These are phyloP conservation scores for Aspergillus chevalieri DNA, from an alignment of 2,329 filamentous ascomycete species.

Conservation along the genomic window DNA sequence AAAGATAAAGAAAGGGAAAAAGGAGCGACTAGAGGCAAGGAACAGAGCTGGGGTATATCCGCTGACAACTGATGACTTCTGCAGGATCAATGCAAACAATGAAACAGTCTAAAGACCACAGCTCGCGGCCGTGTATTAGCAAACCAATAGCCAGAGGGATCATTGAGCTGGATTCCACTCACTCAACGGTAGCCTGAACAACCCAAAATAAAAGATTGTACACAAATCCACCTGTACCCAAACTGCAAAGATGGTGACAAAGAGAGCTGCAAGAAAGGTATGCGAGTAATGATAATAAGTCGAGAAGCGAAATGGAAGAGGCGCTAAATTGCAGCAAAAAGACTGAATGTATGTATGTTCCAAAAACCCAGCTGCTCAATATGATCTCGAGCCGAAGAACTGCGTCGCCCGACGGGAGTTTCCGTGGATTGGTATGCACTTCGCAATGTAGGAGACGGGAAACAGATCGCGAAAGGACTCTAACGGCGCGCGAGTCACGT, in stretches of 20 bases:
- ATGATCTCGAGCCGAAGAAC: background rate
- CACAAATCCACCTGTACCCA: background rate
- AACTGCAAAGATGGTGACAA: background rate
- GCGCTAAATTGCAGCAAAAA: background rate
- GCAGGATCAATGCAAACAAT: slow-evolving; percentile 21
- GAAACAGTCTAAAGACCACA: slow-evolving; percentile 7
- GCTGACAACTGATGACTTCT: slow-evolving; percentile 12
- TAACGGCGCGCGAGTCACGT: background rate
- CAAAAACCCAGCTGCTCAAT: background rate
- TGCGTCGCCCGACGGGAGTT: background rate
- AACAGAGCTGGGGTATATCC: slow-evolving; percentile 18
- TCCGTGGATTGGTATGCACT: background rate
- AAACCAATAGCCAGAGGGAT: background rate
- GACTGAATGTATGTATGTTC: background rate
- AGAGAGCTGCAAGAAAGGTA: background rate
- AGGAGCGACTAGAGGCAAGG: background rate
- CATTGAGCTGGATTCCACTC: background rate
- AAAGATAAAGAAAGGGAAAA: slow-evolving; percentile 6
- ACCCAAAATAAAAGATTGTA: no score
- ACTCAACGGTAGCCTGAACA: no score
- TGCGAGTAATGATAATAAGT: background rate
- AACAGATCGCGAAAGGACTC: background rate
- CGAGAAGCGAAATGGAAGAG: background rate
- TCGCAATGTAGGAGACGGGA: background rate
- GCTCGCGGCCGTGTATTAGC: slow-evolving; percentile 9